phyloP scores from a whole-genome alignment of 495 filamentous ascomycete species.

The Hypomontagnella monticulosa region DNA sequence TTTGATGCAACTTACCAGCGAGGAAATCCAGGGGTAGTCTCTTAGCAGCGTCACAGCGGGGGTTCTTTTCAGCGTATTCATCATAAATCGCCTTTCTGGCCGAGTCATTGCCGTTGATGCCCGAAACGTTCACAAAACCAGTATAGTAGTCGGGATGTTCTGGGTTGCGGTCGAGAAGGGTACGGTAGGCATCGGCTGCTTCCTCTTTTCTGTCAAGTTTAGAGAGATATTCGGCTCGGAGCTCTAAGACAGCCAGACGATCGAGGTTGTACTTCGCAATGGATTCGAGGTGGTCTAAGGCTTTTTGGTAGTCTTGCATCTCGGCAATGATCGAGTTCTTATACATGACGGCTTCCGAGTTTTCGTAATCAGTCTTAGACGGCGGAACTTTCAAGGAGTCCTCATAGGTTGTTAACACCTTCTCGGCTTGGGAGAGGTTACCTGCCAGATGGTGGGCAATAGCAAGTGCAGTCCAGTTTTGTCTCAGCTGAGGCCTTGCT shows the following conservation, averaged over 20 bases:
- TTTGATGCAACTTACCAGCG: conserved; percentile 62
- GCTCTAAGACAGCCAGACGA: conserved; percentile 87
- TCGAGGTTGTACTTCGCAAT: conserved; percentile 82
- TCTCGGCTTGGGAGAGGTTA: conserved; percentile 85
- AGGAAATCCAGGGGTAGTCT: conserved; percentile 92
- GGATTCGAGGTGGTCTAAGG: conserved; percentile 85
- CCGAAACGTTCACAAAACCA: conserved; percentile 74
- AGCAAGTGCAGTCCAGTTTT: conserved; percentile 96
- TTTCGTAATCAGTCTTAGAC: conserved; percentile 80
- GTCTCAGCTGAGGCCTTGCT: conserved; percentile 76
- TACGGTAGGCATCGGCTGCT: conserved; percentile 81
- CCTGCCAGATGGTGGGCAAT: conserved; percentile 91
- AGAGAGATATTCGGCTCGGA: conserved; percentile 84
- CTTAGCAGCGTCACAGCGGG: conserved; percentile 83
- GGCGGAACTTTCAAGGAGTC: conserved; percentile 84
- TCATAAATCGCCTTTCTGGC: conserved; percentile 77
- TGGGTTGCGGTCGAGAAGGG: conserved; percentile 83
- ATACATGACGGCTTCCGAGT: conserved; percentile 95
- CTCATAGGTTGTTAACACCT: conserved; percentile 89
- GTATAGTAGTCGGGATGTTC: conserved; percentile 90
- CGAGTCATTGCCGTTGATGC: conserved; percentile 68
- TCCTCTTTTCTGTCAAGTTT: conserved; percentile 81
- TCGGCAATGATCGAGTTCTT: conserved; percentile 96
- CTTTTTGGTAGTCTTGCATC: conserved; percentile 77
- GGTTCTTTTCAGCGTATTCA: conserved; percentile 80